These are phyloP conservation scores for Fusarium euwallaceae DNA, from an alignment of 2,329 filamentous ascomycete species.

Conservation along the genomic window DNA sequence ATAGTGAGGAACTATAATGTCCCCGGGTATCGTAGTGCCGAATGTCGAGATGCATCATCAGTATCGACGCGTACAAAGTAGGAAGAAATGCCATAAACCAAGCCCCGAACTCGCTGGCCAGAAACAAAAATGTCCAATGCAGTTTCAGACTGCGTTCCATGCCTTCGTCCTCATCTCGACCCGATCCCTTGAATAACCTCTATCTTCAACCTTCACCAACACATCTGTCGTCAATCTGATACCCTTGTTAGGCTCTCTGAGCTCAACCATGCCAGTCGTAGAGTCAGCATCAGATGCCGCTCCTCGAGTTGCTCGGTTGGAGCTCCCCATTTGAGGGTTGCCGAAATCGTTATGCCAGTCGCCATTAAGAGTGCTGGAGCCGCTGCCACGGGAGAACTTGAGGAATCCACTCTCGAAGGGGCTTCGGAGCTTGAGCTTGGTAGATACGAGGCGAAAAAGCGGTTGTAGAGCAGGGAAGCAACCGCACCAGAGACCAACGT, in stretches of 20 bases:
- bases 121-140: background rate
- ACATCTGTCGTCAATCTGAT: conserved; percentile 42
- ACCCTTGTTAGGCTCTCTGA: conserved; percentile 28
- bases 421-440: conserved; percentile 23
- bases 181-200: conserved; percentile 20
- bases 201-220: conserved; percentile 36
- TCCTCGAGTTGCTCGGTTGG: conserved; percentile 7
- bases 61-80: background rate
- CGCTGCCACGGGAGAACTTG: conserved; percentile 37
- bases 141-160: conserved; percentile 36
- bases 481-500: conserved; percentile 58
- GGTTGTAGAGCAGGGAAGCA: conserved; percentile 58
- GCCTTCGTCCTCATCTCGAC: conserved; percentile 29
- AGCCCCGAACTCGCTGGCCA: background rate
- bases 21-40: background rate
- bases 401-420: conserved; percentile 33
- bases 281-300: conserved; percentile 27
- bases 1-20: background rate
- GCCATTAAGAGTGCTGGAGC: conserved; percentile 16
- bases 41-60: background rate
- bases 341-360: conserved; percentile 31
- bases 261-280: conserved; percentile 24
- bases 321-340: conserved; percentile 19
- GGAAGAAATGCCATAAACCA: background rate
- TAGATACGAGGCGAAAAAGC: conserved; percentile 48